Base-by-base conservation (phyloP, 1,284 basidiomycete species). In the Fistulina hepatica region DNA sequence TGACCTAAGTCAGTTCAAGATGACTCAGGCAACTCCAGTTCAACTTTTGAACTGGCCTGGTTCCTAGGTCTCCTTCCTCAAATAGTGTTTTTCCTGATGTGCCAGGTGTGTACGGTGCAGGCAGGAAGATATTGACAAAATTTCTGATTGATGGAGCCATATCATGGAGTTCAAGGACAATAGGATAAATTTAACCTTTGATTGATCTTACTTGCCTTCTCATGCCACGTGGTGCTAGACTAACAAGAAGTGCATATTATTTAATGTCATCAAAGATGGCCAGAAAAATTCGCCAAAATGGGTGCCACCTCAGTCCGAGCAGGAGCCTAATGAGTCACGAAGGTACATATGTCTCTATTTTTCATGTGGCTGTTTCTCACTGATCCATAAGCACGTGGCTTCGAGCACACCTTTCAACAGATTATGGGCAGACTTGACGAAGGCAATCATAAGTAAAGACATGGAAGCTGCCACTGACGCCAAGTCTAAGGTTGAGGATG, bases 401-500 rank as follows among this genome's bases (percentile, higher is more conserved):
- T n/a, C n/a, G n/a, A n/a, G n/a, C n/a, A n/a, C n/a, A n/a, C n/a
- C n/a, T n/a, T n/a, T n/a, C 26, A 37, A 16, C 47, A 83, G 86
- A 48, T 61, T 97, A 36, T 98, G 94, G 94, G 55, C 66, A 26
- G 73, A 80, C 39, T 68, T 98, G 28, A 98, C 94, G 12, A 66
- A 74, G 17, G 95, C 93, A 13, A 97, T 98, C 60, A 62, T 73
- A 36, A 65, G 67, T 31, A 88, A 83, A 53, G 89, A 99, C 57
- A 92, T 97, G 82, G 89, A 92, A 51, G 82, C 78, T 17, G 95
- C 95, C 9, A 97, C 93, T 7, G 75, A 78, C 27, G 85, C 85
- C 33, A 99, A 99, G 68, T 75, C 77, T 1, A 71, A 71, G 10
- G 90, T 99, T 2, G 94, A 99, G 63, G 92, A 97, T 51, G 78